A percentile compares a stretch with the other conserved stretches of the same genome.
These are phyloP conservation scores for Colletotrichum chrysophilum DNA, from an alignment of 2,329 filamentous ascomycete genomes.

Conservation along the genomic window DNA sequence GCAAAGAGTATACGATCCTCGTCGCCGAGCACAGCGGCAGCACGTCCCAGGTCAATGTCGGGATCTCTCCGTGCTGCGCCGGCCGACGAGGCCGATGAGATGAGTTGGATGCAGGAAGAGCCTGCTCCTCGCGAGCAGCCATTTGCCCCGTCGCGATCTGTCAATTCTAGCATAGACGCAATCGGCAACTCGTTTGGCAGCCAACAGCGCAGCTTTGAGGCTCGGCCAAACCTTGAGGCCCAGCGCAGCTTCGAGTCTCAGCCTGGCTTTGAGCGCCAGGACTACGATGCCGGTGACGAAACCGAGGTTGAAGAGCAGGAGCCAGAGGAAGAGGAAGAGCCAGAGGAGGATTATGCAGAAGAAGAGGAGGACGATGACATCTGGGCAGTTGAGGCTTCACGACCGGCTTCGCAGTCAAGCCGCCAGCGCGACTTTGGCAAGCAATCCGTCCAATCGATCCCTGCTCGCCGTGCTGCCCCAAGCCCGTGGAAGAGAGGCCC, in stretches of 20 bases:
- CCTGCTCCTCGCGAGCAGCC: slow-evolving; percentile 18
- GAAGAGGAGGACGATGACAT: slow-evolving; percentile 54
- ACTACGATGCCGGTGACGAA: neutral
- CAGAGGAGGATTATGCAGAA: slow-evolving; percentile 25
- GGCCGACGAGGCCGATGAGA: slow-evolving; percentile 36
- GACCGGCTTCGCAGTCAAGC: slow-evolving; percentile 30
- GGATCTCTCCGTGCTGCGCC: slow-evolving; percentile 7
- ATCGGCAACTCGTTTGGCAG: slow-evolving; percentile 2
- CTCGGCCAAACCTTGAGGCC: neutral
- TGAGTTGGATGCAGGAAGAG: slow-evolving; percentile 47
- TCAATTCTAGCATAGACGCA: slow-evolving; percentile 8
- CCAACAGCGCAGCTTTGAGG: neutral
- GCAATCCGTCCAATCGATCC: slow-evolving; percentile 22
- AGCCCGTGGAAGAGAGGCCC: slow-evolving; percentile 43
- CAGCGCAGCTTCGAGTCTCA: neutral
- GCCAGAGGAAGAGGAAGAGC: slow-evolving; percentile 11
- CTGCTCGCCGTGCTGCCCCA: slow-evolving; percentile 29
- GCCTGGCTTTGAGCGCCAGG: neutral
- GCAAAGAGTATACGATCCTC: slow-evolving; percentile 28
- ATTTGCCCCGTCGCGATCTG: neutral
- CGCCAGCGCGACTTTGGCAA: slow-evolving; percentile 35
- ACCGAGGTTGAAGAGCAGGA: slow-evolving; percentile 13
- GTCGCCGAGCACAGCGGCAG: neutral
- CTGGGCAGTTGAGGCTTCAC: slow-evolving; percentile 63
- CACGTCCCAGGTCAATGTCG: neutral